phyloP scores from a whole-genome alignment of 2,329 filamentous ascomycete genomes.

The Bipolaris gigantea region DNA sequence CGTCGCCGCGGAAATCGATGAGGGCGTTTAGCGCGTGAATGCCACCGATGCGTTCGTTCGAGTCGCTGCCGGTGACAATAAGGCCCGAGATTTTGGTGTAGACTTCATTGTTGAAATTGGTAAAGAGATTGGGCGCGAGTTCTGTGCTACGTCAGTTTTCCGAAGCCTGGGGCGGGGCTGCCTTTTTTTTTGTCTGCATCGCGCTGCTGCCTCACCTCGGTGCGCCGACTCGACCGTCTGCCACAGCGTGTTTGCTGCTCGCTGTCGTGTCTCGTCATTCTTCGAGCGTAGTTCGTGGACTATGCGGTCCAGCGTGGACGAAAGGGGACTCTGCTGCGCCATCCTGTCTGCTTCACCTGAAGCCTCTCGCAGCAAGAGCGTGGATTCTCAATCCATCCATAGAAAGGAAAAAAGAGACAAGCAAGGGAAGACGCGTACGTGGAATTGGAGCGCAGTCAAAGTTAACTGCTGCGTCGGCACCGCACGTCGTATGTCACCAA shows the following conservation, averaged over 20 bases:
- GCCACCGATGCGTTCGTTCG: slow-evolving; percentile 85
- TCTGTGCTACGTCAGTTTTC: slow-evolving; percentile 56
- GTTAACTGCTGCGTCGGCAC: slow-evolving; percentile 18
- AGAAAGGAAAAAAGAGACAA: slow-evolving; percentile 27
- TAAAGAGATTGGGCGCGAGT: slow-evolving; percentile 77
- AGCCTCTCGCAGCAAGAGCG: slow-evolving; percentile 34
- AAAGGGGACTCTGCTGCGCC: slow-evolving; percentile 40
- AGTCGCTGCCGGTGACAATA: slow-evolving; percentile 82
- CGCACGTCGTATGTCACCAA: slow-evolving; percentile 21
- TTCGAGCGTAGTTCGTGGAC: slow-evolving; percentile 62
- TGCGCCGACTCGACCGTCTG: slow-evolving; percentile 50
- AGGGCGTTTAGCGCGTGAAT: slow-evolving; percentile 89
- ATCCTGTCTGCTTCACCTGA: slow-evolving; percentile 44
- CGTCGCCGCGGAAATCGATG: slow-evolving; percentile 95
- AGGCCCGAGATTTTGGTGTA: slow-evolving; percentile 69
- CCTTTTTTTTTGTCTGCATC: slow-evolving; percentile 6
- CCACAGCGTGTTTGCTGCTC: slow-evolving; percentile 49
- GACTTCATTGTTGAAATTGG: slow-evolving; percentile 67
- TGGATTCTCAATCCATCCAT: slow-evolving; percentile 35
- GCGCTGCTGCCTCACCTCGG: slow-evolving; percentile 45
- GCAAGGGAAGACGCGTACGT: slow-evolving; percentile 8
- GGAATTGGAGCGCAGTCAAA: slow-evolving; percentile 19
- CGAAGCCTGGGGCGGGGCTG: slow-evolving; percentile 13
- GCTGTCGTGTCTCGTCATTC: slow-evolving; percentile 50
- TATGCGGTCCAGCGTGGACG: slow-evolving; percentile 54